phyloP scores from a whole-genome alignment of 345 rosid genomes.

The Gynandropsis gynandra region DNA sequence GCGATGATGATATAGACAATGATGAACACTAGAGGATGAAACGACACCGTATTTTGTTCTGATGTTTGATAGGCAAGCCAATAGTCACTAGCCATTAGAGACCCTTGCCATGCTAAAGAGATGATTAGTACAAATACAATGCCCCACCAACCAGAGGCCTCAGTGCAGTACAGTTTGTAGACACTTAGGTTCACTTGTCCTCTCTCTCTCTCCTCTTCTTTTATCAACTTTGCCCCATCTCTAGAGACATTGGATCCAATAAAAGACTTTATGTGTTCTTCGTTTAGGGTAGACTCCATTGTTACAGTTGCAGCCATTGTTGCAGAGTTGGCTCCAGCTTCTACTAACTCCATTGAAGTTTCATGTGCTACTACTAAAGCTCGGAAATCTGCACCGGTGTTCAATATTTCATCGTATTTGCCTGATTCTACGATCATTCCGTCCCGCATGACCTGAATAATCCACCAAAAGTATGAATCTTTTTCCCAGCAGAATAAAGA shows the following conservation, averaged over 20 bases:
- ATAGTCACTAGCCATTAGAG: conserved; percentile 83
- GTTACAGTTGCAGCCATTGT: conserved; percentile 13
- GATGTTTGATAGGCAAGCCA: conserved; percentile 95
- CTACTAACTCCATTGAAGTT: conserved; percentile 82
- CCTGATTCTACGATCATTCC: conserved; percentile 93
- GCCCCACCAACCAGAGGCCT: conserved; percentile 99
- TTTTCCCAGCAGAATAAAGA: not conserved
- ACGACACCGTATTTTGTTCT: conserved; percentile 36
- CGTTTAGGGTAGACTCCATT: conserved; percentile 31
- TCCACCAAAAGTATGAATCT: not conserved
- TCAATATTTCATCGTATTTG: conserved; percentile 50
- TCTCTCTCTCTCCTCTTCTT: conserved; percentile 84
- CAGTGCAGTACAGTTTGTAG: conserved; percentile 71
- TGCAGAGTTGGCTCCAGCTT: conserved; percentile 26
- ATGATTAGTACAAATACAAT: conserved; percentile 43
- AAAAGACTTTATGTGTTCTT: conserved; percentile 31
- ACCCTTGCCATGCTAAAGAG: conserved; percentile 72
- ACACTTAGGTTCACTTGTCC: conserved; percentile 72
- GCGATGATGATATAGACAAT: conserved; percentile 61
- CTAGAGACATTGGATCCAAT: conserved; percentile 42
- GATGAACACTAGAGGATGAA: conserved; percentile 55
- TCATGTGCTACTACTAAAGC: conserved; percentile 86
- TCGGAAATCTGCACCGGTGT: conserved; percentile 57
- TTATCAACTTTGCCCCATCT: conserved; percentile 65
- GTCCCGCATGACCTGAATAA: conserved; percentile 76